Base-by-base conservation (phyloP, 1,284 basidiomycete genomes). In the Austroboletus niveus region DNA sequence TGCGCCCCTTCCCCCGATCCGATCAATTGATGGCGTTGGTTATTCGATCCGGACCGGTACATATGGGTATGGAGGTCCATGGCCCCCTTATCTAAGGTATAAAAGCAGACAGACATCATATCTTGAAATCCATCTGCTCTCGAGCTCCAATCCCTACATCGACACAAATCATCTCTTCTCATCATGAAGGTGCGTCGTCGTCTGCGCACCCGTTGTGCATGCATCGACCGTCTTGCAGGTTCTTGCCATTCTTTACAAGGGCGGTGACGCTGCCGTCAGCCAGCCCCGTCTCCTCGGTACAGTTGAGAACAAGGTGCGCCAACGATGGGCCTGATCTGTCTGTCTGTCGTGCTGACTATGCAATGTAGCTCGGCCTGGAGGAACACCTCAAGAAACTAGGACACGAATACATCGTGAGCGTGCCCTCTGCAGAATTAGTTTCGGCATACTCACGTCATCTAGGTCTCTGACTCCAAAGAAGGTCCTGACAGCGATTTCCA, bases 231-330 rank as follows among this genome's bases (percentile, higher is more conserved):
- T 34, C 22, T 11, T 32, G 2, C 32, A 93, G 89, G 75, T 94
- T 63, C 80, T 94, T 54, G 88, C 89, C 62, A 84, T 94, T 61
- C 82, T 94, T 50, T 90, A 92, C 75, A 77, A 82, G 58, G 88
- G 89, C 65, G 80, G 77, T 61, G 65, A 82, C 56, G 85, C 89
- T 57, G 93, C 94, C 51, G 61, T 77, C 60, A 77, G 91, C 62
- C 89, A 97, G 73, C 82, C 90, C 47, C 84, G 89, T 69, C 85
- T 97, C 39, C 80, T 96, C 43, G 94, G 94, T 51, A 94, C 94
- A 15, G 80, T 86, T 54, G 92, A 98, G 75, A 98, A 97, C 77
- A 80, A 85, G 76, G 87, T 84, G 60, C 44, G 64, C 57, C 10
- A 34, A 29, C 10, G 35, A 38, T 45, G 31, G 24, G 34, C 49